Conservation (phyloP, 2,329 filamentous ascomycete species). For the Macrophomina pseudophaseolina region DNA sequence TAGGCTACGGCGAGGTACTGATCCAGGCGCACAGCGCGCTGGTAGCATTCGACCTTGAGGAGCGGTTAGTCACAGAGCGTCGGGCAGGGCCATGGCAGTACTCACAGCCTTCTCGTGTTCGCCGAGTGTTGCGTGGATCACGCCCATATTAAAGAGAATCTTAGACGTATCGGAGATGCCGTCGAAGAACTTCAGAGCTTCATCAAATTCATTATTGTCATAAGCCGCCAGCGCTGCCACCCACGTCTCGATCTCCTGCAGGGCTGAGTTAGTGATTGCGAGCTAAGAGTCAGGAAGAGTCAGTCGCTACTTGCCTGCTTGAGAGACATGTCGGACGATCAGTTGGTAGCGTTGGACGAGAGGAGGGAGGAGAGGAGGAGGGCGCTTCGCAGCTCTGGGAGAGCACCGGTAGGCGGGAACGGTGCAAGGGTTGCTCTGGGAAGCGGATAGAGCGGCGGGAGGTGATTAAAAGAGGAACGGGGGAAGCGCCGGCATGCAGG, state of each 20-base stretch:
- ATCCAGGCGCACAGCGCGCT: constrained; percentile 86
- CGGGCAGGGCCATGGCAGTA: constrained; percentile 28
- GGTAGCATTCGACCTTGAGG: constrained; percentile 86
- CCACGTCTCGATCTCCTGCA: constrained; percentile 98
- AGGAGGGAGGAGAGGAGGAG: neutral
- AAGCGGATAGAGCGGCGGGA: neutral
- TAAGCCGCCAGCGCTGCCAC: constrained; percentile 88
- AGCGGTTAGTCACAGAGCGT: constrained; percentile 25
- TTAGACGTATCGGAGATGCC: constrained; percentile 93
- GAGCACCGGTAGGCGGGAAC: constrained; percentile 1
- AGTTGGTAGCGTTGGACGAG: constrained; percentile 6
- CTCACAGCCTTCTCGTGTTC: constrained; percentile 94
- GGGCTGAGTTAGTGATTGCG: constrained; percentile 36
- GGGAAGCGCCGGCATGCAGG: constrained; percentile 24
- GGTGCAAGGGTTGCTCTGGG: neutral
- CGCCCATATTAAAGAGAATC: constrained; percentile 97
- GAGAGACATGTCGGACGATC: constrained; percentile 52
- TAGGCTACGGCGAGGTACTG: constrained; percentile 97
- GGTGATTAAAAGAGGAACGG: constrained; percentile 17
- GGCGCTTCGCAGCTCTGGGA: constrained; percentile 13
- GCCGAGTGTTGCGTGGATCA: constrained; percentile 94
- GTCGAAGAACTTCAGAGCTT: constrained; percentile 81
- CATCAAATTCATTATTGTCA: constrained; percentile 97
- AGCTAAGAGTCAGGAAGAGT: neutral
- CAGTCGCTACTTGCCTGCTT: constrained; percentile 48